A percentile compares a stretch with the other conserved stretches of the same genome.
These are phyloP conservation scores for Geum urbanum DNA, from an alignment of 306 rosid species.

Conservation along the genomic window DNA sequence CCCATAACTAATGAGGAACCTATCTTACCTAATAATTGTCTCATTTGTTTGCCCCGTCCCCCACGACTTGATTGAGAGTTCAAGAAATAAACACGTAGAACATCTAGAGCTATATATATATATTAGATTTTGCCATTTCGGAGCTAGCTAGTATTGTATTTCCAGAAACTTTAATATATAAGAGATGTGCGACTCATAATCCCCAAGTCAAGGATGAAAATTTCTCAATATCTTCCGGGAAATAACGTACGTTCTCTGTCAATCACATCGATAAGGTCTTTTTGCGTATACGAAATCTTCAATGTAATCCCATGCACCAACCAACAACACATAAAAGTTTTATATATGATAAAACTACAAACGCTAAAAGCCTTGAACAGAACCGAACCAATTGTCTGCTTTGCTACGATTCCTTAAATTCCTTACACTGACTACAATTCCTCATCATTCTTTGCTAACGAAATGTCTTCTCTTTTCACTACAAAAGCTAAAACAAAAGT, in stretches of 20 bases:
- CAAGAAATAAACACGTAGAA: neutral
- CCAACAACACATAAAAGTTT: neutral
- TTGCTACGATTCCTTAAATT: neutral
- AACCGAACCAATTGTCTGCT: no score
- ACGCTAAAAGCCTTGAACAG: no score
- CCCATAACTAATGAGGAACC: neutral
- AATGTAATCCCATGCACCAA: neutral
- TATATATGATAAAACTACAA: no score
- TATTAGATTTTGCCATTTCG: no score
- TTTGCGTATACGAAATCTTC: neutral
- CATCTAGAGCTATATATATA: no score
- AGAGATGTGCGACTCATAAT: neutral
- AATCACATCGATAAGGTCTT: neutral
- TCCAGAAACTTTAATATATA: no score
- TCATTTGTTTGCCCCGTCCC: neutral
- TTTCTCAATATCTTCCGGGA: neutral
- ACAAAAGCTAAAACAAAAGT: neutral
- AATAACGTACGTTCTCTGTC: neutral
- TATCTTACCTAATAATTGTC: neutral
- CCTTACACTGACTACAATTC: no score
- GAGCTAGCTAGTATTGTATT: no score
- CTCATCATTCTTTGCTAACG: neutral
- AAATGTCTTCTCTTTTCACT: constrained; percentile 20
- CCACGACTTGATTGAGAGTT: neutral
- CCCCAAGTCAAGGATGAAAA: neutral